Evolutionary conservation across 2,329 filamentous ascomycete genomes (phyloP).

Genomic region (Sclerotiophoma versabilis): DNA sequence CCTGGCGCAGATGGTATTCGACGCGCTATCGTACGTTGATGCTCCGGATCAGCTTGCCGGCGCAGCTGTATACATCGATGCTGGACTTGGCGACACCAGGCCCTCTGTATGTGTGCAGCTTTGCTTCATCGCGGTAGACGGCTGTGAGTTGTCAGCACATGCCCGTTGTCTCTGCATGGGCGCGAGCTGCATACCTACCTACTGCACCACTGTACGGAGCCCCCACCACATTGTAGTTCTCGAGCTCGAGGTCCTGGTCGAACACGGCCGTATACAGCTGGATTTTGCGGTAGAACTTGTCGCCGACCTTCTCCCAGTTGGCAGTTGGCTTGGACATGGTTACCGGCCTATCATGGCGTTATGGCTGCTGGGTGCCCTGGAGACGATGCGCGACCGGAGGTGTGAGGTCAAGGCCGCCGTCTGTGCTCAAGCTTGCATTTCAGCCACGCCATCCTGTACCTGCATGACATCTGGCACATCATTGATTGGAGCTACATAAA

Average conservation of each 20-base stretch:
- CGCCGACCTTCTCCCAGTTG: constrained; percentile 93
- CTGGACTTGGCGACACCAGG: constrained; percentile 76
- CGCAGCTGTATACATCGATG: constrained; percentile 93
- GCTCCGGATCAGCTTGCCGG: constrained; percentile 84
- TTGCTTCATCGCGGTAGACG: constrained; percentile 85
- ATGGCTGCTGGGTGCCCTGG: background rate
- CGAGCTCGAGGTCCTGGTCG: constrained; percentile 89
- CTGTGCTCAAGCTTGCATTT: constrained; percentile 16
- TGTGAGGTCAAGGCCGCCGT: constrained; percentile 19
- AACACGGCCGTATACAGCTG: constrained; percentile 94
- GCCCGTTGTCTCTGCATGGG: background rate
- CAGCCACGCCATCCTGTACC: constrained; percentile 5
- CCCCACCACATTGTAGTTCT: constrained; percentile 90
- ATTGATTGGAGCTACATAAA: constrained; percentile 11
- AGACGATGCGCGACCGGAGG: constrained; percentile 5
- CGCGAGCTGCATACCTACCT: constrained; percentile 63
- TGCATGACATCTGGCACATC: background rate
- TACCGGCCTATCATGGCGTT: constrained; percentile 25
- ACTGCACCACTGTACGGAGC: constrained; percentile 93
- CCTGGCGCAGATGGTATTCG: constrained; percentile 31
- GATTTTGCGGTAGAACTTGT: constrained; percentile 93
- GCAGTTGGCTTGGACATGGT: constrained; percentile 70
- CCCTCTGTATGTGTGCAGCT: constrained; percentile 79
- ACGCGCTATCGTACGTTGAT: constrained; percentile 62
- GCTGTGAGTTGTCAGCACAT: constrained; percentile 60